A percentile compares a stretch with the other conserved stretches of the same genome.
Conservation (phyloP, 371 early-diverging fungal genomes). For the Lichtheimia ornata region DNA sequence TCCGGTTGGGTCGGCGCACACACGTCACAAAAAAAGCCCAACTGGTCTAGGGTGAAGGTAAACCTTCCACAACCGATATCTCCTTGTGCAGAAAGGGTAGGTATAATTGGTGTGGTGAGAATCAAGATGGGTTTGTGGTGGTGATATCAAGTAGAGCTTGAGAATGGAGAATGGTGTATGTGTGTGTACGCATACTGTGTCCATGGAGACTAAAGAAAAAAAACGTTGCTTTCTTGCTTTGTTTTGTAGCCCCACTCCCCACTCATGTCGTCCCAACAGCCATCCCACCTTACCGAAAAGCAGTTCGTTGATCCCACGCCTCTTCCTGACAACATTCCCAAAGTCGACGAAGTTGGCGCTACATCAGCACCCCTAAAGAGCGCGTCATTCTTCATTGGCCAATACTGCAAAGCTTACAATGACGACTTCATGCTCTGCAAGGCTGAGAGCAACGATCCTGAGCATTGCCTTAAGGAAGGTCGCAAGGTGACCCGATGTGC, state of each 20-base stretch:
- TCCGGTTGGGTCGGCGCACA: too few species aligned
- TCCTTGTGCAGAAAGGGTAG: slow-evolving; percentile 1
- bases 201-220: too few species aligned
- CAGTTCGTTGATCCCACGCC: slow-evolving; percentile 78
- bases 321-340: slow-evolving; percentile 64
- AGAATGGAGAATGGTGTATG: too few species aligned
- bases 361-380: slow-evolving; percentile 94
- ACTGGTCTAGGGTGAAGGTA: slow-evolving; percentile 1
- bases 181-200: background rate
- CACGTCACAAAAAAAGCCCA: slow-evolving; percentile 5
- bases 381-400: slow-evolving; percentile 88
- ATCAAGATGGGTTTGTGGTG: too few species aligned
- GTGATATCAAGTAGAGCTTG: too few species aligned
- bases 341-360: slow-evolving; percentile 87
- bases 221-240: background rate
- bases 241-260: slow-evolving; percentile 3
- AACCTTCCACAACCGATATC: background rate
- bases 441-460: slow-evolving; percentile 85
- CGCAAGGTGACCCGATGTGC: slow-evolving; percentile 95
- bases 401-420: slow-evolving; percentile 88
- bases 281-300: slow-evolving; percentile 35
- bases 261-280: slow-evolving; percentile 39
- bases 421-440: slow-evolving; percentile 98
- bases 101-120: background rate
- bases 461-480: slow-evolving; percentile 91